Evolutionary conservation across 345 rosid genomes (phyloP).

Genomic region (Angophora floribunda): DNA sequence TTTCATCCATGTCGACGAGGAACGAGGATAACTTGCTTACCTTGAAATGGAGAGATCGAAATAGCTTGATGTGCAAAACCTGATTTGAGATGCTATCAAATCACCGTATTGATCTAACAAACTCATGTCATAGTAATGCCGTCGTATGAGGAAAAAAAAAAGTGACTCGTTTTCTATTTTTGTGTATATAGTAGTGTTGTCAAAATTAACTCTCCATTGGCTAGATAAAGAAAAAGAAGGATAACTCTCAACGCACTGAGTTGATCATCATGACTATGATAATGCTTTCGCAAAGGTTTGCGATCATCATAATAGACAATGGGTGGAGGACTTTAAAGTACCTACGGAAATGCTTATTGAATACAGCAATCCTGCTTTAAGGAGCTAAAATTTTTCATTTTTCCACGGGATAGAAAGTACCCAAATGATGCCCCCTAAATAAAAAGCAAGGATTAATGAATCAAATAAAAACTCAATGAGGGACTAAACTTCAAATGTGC

Average conservation of each 20-base stretch:
- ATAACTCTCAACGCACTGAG: background rate
- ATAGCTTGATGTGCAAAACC: background rate
- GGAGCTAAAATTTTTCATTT: background rate
- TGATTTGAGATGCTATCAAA: background rate
- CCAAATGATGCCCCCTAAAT: background rate
- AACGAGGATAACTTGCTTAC: background rate
- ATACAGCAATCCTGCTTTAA: background rate
- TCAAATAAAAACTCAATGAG: background rate
- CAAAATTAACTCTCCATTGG: background rate
- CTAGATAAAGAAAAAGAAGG: background rate
- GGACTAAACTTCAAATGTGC: background rate
- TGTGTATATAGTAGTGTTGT: background rate
- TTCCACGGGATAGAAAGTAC: background rate
- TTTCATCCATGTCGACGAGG: background rate
- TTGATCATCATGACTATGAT: background rate
- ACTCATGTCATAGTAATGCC: background rate
- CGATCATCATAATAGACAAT: background rate
- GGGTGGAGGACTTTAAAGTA: background rate
- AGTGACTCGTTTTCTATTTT: background rate
- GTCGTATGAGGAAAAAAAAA: rapidly evolving
- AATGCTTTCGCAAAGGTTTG: background rate
- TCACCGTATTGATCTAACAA: background rate
- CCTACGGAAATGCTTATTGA: background rate
- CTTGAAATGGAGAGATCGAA: background rate
- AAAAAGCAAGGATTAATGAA: background rate